Evolutionary conservation across 1,139 yeast genomes (phyloP).

Genomic region (Geotrichum carabidarum): DNA sequence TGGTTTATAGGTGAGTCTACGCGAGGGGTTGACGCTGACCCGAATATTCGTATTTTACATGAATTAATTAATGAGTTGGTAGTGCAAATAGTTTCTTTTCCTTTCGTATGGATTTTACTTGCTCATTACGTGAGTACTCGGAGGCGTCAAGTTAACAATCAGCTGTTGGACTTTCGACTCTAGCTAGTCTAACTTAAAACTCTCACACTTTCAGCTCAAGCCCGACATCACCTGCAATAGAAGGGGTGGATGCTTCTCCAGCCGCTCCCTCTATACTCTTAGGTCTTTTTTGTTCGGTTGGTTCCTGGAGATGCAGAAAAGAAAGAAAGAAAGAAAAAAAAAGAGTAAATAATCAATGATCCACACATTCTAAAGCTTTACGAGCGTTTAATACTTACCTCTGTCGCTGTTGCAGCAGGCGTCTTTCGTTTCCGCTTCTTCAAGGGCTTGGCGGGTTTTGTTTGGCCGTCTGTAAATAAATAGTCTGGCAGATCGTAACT

Average conservation of each 20-base stretch:
- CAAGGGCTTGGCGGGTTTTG: constrained; percentile 54
- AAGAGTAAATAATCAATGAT: background rate
- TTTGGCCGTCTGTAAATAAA: constrained; percentile 76
- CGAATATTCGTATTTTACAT: too few relatives aligned
- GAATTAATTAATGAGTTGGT: too few relatives aligned
- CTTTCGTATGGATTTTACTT: too few relatives aligned
- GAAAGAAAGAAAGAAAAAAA: background rate
- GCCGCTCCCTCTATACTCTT: constrained; percentile 8
- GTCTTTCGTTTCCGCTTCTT: constrained; percentile 47
- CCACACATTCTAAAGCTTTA: background rate
- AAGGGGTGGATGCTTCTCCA: background rate
- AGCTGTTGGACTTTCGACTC: too few relatives aligned
- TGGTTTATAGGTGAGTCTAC: too few relatives aligned
- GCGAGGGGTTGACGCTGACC: too few relatives aligned
- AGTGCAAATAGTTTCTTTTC: too few relatives aligned
- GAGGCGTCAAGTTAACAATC: too few relatives aligned
- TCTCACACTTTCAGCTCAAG: background rate
- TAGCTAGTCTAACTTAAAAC: background rate
- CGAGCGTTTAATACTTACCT: constrained; percentile 1
- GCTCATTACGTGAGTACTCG: too few relatives aligned
- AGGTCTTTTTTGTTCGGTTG: constrained; percentile 6
- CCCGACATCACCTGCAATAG: background rate
- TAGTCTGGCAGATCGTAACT: constrained; percentile 73
- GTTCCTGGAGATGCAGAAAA: background rate
- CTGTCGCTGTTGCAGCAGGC: background rate